Conservation (phyloP, 805 yeast species). For the Candida nanaspora region DNA sequence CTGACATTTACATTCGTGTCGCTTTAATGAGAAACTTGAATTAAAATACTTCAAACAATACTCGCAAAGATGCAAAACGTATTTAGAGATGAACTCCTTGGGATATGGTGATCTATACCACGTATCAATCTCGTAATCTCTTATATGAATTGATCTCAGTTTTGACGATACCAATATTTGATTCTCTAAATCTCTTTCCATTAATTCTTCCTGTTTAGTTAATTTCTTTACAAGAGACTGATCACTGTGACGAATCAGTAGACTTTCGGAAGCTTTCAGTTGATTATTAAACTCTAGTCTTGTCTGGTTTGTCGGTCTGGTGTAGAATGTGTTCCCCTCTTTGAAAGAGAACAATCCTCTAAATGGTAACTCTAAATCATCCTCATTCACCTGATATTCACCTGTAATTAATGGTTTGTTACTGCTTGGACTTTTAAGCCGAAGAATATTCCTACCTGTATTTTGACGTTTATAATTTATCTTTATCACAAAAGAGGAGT, state of each 20-base stretch:
- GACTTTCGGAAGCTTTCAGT: conserved; percentile 30
- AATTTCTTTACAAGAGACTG: conserved; percentile 15
- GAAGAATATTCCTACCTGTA: background rate
- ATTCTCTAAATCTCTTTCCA: conserved; percentile 15
- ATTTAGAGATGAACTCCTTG: conserved; percentile 62
- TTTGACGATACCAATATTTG: conserved; percentile 28
- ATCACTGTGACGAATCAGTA: conserved; percentile 31
- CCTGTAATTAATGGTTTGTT: background rate
- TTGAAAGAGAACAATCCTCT: conserved; percentile 55
- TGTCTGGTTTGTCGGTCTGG: conserved; percentile 44
- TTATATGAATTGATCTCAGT: conserved; percentile 61
- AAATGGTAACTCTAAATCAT: conserved; percentile 56
- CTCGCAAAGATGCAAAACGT: conserved; percentile 70
- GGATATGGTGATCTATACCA: conserved; percentile 96
- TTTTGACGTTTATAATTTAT: background rate
- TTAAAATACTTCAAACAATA: conserved; percentile 75
- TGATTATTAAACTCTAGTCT: conserved; percentile 33
- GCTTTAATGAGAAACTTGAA: conserved; percentile 53
- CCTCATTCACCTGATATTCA: conserved; percentile 14
- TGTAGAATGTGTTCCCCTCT: conserved; percentile 51
- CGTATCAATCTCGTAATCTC: conserved; percentile 70
- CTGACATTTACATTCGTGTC: conserved; percentile 75
- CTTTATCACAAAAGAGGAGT: background rate
- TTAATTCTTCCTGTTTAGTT: conserved; percentile 15
- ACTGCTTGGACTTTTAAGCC: background rate